Percentiles rank a stretch among this genome's conserved stretches.
Evolutionary conservation across 768 basidiomycete species (phyloP).

Genomic region (Nevesoporus exiguus): DNA sequence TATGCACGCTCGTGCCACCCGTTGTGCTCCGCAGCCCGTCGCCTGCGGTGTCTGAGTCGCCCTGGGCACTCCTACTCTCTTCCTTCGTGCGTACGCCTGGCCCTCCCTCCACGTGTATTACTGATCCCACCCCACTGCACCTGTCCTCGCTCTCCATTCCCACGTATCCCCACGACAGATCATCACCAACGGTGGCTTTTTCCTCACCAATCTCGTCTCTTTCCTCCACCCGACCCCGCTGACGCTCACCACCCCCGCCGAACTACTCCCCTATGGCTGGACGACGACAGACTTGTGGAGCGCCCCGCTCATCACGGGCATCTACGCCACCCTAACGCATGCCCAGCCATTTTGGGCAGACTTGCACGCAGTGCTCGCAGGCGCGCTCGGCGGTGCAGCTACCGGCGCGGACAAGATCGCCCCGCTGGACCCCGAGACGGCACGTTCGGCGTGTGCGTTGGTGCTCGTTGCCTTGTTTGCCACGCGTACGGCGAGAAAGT

Average conservation of each 20-base stretch:
- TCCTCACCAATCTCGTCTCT: constrained; percentile 70
- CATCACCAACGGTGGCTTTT: constrained; percentile 77
- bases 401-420: constrained; percentile 32
- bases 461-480: constrained; percentile 61
- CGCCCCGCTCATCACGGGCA: constrained; percentile 70
- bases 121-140: too few species aligned
- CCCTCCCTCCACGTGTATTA: neutral
- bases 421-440: constrained; percentile 58
- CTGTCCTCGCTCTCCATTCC: too few species aligned
- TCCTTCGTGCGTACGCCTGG: constrained; percentile 53
- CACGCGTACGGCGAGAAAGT: constrained; percentile 64
- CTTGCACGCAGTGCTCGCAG: constrained; percentile 45
- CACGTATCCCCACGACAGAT: constrained; percentile 45
- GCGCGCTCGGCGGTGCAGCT: constrained; percentile 37
- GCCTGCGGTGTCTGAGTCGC: constrained; percentile 54
- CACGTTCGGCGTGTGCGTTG: constrained; percentile 68
- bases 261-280: constrained; percentile 83
- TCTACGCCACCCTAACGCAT: constrained; percentile 82
- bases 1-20: constrained; percentile 76
- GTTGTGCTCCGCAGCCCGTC: constrained; percentile 53
- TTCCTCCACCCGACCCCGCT: constrained; percentile 72
- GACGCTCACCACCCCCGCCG: constrained; percentile 69
- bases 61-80: constrained; percentile 72
- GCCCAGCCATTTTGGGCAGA: constrained; percentile 83
- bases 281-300: constrained; percentile 82